Base-by-base conservation (phyloP, 768 basidiomycete species). In the Auricularia sp. region DNA sequence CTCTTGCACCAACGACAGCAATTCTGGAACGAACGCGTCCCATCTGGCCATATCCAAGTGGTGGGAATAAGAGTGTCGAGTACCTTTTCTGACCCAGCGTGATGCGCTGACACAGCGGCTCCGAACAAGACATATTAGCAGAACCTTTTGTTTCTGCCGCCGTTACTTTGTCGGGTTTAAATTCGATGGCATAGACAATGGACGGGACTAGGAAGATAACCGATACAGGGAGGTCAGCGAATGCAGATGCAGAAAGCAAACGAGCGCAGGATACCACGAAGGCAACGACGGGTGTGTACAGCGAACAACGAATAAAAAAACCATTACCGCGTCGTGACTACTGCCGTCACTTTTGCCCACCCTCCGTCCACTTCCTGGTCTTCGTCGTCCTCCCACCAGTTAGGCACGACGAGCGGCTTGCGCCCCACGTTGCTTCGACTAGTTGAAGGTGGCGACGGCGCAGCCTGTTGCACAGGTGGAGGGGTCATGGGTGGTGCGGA, bases 341-440 rank as follows among this genome's bases (percentile, higher is more conserved):
- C 47, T 14, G 18, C 47, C 7, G 47, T 51, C 47, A 59, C 56
- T 18, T 59, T 23, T 8, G 23, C 56, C 18, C 23, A 59, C 23
- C 56, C 56, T 6, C 29, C 23, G 6, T 51, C 47, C 16, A 35
- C 23, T 23, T 59, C 29, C 18, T 59, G 56, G 34, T 59, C 56
- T 18, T 59, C 56, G 34, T 59, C 56, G 56, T 59, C 56, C 56
- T 59, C 56, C 56, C 56, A 59, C 56, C 56, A 59, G 18, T 59
- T 59, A 7, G 56, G 56, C 29, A 59, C 34, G 23, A 59, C 56
- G 8, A 59, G 29, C 11, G 56, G 21, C 23, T 29, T 35, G 29
- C 56, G 56, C 54, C 10, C 8, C 29, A 35, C 56, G 18, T 21
- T 23, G 23, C 23, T 14, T 29, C 34, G 21, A 23, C 14, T 34